Evolutionary conservation across 2,329 filamentous ascomycete genomes (phyloP), one percentile per base, ranked within the genome.

Genomic region (Cladosporium halotolerans): DNA sequence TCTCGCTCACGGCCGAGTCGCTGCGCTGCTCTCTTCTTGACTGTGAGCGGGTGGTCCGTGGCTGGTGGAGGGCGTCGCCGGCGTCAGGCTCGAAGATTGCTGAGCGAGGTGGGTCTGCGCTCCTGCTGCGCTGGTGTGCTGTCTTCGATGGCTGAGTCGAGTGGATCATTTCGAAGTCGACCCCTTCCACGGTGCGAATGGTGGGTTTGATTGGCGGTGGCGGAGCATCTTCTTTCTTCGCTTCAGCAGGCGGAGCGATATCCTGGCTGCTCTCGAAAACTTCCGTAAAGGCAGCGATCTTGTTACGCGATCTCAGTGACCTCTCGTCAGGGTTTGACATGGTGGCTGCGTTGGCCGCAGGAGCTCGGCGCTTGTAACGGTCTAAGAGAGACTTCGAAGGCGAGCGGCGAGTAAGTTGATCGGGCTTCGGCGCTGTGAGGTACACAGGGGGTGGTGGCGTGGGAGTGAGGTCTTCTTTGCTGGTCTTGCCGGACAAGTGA

Each of bases 1-100:
- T n/a, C 11, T 55, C 19, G 33, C 34, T 44, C n/a, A 18, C 18
- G 3, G 50, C 42, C 36, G 57, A 58, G 41, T 61, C 57, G 16
- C 46, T 45, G 32, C 59, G 57, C 45, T 53, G 41, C 34, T 58
- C 31, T 11, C 56, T 45, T 18, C 56, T 53, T 28, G 45, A 41
- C 41, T 56, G 53, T n/a, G 55, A 57, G 32, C 57, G 52, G 1
- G 51, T 57, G 3, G 19, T 28, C 14, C 55, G 45, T 19, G 49
- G 47, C n/a, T 23, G 32, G 16, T n/a, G 33, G n/a, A 23, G 39
- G 18, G 14, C 13, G n/a, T 9, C 34, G 2, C 11, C 23, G 10
- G 19, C 41, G 9, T 44, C 32, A 7, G 23, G 23, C 23, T 28
- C 23, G 23, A 28, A 28, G 23, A 28, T 28, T 4, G 23, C 23